These are phyloP conservation scores for Scutellaria minor DNA, from an alignment of 257 asterid species.

Conservation along the genomic window DNA sequence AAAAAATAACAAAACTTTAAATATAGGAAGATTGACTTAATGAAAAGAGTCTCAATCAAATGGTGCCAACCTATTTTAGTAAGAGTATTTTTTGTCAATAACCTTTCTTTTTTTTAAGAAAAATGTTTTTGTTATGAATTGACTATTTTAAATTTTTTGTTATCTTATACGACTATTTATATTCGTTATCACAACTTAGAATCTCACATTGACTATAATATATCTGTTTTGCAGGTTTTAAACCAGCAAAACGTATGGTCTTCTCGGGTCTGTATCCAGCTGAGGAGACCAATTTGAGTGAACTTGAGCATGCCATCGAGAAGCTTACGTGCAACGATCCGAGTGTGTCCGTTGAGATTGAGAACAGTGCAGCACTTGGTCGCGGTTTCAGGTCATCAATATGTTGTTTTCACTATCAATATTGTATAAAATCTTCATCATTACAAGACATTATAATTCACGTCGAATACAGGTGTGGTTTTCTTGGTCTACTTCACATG, in stretches of 20 bases:
- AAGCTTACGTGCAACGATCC: constrained; percentile 87
- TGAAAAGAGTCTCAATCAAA: too few relatives aligned
- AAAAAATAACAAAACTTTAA: too few relatives aligned
- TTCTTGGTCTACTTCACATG: constrained; percentile 91
- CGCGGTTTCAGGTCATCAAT: constrained; percentile 70
- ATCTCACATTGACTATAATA: too few relatives aligned
- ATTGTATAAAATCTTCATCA: neutral
- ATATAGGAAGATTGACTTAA: too few relatives aligned
- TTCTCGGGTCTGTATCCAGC: constrained; percentile 88
- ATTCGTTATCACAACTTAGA: too few relatives aligned
- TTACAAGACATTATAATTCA: neutral
- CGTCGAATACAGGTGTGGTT: constrained; percentile 65
- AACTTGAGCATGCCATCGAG: constrained; percentile 81
- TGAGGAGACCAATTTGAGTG: constrained; percentile 75
- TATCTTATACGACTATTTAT: too few relatives aligned
- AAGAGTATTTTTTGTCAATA: too few relatives aligned
- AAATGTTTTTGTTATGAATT: too few relatives aligned
- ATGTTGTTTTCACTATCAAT: neutral
- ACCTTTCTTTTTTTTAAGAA: too few relatives aligned
- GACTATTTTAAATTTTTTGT: too few relatives aligned
- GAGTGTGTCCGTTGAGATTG: constrained; percentile 74
- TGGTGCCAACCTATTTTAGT: too few relatives aligned
- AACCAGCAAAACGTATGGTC: constrained; percentile 88
- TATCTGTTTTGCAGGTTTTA: constrained; percentile 57
- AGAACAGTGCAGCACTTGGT: constrained; percentile 88